phyloP scores from a whole-genome alignment of 2,329 filamentous ascomycete species.

The Paradendryphiella salina region DNA sequence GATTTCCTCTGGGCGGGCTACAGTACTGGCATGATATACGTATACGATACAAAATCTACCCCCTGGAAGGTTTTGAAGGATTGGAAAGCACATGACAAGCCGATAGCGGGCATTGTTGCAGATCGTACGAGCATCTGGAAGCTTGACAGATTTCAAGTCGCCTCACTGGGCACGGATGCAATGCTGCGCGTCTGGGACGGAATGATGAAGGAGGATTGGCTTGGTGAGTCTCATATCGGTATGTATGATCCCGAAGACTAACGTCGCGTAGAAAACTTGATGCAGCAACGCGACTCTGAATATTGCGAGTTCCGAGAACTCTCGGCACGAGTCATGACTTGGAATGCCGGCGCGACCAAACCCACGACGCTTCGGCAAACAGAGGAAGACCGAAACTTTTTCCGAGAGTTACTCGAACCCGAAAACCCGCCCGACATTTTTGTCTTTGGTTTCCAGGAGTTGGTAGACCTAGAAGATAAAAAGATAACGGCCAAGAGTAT shows the following conservation, averaged over 20 bases:
- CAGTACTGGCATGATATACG: slow-evolving; percentile 89
- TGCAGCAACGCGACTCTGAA: slow-evolving; percentile 80
- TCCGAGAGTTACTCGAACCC: slow-evolving; percentile 76
- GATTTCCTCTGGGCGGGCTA: slow-evolving; percentile 89
- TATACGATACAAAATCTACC: slow-evolving; percentile 81
- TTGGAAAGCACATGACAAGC: slow-evolving; percentile 87
- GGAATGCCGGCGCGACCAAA: slow-evolving; percentile 98
- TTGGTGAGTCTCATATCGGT: slow-evolving; percentile 57
- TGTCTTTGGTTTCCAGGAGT: slow-evolving; percentile 95
- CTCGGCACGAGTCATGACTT: slow-evolving; percentile 80
- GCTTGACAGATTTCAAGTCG: slow-evolving; percentile 78
- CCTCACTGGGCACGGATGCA: slow-evolving; percentile 86
- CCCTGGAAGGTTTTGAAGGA: slow-evolving; percentile 93
- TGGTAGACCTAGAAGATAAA: slow-evolving; percentile 98
- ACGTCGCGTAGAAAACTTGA: slow-evolving; percentile 65
- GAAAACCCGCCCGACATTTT: slow-evolving; percentile 83
- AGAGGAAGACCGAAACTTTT: slow-evolving; percentile 72
- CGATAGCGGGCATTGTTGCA: slow-evolving; percentile 74
- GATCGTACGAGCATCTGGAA: slow-evolving; percentile 85
- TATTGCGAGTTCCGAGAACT: slow-evolving; percentile 87
- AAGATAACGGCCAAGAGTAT: slow-evolving; percentile 95
- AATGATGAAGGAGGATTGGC: slow-evolving; percentile 88
- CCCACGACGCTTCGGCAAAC: slow-evolving; percentile 76
- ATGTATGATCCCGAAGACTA: slow-evolving; percentile 19
- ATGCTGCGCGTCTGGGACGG: slow-evolving; percentile 88